Evolutionary conservation across 768 basidiomycete species (phyloP), one percentile per base, ranked within the genome.

Genomic region (Mycena galopus): DNA sequence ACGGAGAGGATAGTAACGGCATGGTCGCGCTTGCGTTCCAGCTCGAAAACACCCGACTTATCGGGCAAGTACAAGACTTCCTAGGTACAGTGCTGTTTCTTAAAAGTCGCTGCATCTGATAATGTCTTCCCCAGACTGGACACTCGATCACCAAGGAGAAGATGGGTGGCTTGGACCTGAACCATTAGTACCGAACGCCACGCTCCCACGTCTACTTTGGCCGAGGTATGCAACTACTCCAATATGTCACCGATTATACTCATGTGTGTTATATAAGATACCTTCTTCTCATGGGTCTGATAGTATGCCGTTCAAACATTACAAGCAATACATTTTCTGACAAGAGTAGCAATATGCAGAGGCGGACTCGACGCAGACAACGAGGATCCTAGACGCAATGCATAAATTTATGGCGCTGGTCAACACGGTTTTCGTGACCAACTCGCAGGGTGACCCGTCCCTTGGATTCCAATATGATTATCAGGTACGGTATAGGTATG

Each of bases 81-180:
- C 74, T 86, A n/a, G n/a, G n/a, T n/a, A n/a, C n/a, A n/a, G n/a
- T n/a, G n/a, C n/a, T n/a, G n/a, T n/a, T n/a, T n/a, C n/a, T n/a
- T n/a, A n/a, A n/a, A n/a, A n/a, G n/a, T n/a, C n/a, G n/a, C n/a
- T n/a, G n/a, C n/a, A n/a, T n/a, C n/a, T n/a, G n/a, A n/a, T n/a
- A n/a, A n/a, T n/a, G n/a, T n/a, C n/a, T n/a, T n/a, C n/a, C n/a
- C n/a, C n/a, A n/a, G n/a, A n/a, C n/a, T n/a, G n/a, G n/a, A n/a
- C n/a, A 1, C 75, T 85, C 29, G 78, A 79, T 37, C 76, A 83
- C 33, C 83, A 82, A 65, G 80, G 81, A 9, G 72, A 72, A 12
- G 85, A 86, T 67, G 85, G 85, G 0, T 86, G 85, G 84, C 79
- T 85, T 69, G 85, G 84, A 2, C 85, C 84, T 8, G 85, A 86